A percentile compares a stretch with the other conserved stretches of the same genome.
Evolutionary conservation across 495 filamentous ascomycete genomes (phyloP).

Genomic region (Aspergillus incahuasiensis): DNA sequence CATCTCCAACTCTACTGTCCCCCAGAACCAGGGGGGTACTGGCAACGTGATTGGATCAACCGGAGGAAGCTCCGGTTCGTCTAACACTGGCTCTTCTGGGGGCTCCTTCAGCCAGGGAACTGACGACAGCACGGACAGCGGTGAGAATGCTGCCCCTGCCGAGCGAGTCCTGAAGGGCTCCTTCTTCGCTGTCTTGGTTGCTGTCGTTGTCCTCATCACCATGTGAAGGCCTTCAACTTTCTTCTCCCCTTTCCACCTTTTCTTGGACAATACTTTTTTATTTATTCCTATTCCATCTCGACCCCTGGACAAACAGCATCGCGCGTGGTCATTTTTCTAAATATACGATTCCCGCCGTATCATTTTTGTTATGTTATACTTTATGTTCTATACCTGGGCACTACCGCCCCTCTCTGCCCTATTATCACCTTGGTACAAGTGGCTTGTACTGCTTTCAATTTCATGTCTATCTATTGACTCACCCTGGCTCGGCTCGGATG

Average conservation of each 20-base stretch:
- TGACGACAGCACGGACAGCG: slow-evolving; percentile 13
- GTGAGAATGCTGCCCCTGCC: slow-evolving; percentile 29
- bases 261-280: slow-evolving; percentile 21
- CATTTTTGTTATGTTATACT: slow-evolving; percentile 4
- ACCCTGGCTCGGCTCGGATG: not conserved
- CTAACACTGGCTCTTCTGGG: slow-evolving; percentile 11
- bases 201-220: slow-evolving; percentile 50
- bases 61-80: slow-evolving; percentile 1
- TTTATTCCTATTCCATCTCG: not conserved
- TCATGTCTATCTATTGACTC: not conserved
- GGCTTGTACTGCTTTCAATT: not conserved
- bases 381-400: slow-evolving; percentile 20
- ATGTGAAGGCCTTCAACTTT: slow-evolving; percentile 37
- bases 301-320: slow-evolving; percentile 4
- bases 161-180: slow-evolving; percentile 49
- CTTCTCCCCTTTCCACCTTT: slow-evolving; percentile 1
- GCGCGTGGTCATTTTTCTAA: not conserved
- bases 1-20: slow-evolving; percentile 30
- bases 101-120: slow-evolving; percentile 17
- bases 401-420: slow-evolving; percentile 37
- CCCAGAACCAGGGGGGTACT: slow-evolving; percentile 30
- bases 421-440: not conserved
- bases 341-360: slow-evolving; percentile 7
- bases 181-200: slow-evolving; percentile 53
- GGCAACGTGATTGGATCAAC: slow-evolving; percentile 26